Conservation (phyloP, 805 yeast genomes). For the Saccharomycopsis sp. region DNA sequence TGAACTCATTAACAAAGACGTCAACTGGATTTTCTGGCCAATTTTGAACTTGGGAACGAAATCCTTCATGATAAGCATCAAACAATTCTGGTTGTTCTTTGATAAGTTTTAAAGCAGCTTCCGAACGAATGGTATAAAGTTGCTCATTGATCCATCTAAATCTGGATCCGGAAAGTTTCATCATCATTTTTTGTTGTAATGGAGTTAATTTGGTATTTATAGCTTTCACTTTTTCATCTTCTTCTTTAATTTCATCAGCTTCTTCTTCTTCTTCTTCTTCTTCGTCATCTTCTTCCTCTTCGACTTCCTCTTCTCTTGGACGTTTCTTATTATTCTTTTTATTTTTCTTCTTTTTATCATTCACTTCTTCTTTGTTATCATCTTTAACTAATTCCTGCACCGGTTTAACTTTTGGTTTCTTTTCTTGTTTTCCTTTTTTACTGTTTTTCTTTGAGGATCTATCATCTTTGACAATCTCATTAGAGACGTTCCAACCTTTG, state of each 20-base stretch:
- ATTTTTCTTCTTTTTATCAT: neutral
- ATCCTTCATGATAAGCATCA: constrained; percentile 93
- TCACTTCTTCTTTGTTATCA: constrained; percentile 19
- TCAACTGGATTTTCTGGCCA: constrained; percentile 99
- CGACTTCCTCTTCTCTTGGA: constrained; percentile 6
- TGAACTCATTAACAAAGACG: constrained; percentile 66
- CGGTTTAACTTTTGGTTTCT: constrained; percentile 21
- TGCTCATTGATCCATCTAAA: constrained; percentile 98
- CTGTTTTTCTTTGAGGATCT: constrained; percentile 23
- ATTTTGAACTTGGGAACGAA: constrained; percentile 84
- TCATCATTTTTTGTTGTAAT: constrained; percentile 90
- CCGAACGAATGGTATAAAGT: constrained; percentile 78
- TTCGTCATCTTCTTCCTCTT: constrained; percentile 4
- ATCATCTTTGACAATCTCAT: constrained; percentile 40
- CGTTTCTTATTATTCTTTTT: constrained; percentile 3
- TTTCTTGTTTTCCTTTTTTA: constrained; percentile 23
- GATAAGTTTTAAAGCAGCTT: constrained; percentile 62
- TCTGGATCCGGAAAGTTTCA: constrained; percentile 86
- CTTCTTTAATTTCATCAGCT: constrained; percentile 23
- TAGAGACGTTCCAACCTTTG: constrained; percentile 70
- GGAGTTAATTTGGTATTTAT: constrained; percentile 49
- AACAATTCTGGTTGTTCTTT: constrained; percentile 77
- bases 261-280: constrained; percentile 24
- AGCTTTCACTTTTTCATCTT: constrained; percentile 17
- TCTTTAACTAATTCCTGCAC: constrained; percentile 19